These are phyloP conservation scores for Termitomyces bulborhizus DNA, from an alignment of 768 basidiomycete species.

Conservation along the genomic window DNA sequence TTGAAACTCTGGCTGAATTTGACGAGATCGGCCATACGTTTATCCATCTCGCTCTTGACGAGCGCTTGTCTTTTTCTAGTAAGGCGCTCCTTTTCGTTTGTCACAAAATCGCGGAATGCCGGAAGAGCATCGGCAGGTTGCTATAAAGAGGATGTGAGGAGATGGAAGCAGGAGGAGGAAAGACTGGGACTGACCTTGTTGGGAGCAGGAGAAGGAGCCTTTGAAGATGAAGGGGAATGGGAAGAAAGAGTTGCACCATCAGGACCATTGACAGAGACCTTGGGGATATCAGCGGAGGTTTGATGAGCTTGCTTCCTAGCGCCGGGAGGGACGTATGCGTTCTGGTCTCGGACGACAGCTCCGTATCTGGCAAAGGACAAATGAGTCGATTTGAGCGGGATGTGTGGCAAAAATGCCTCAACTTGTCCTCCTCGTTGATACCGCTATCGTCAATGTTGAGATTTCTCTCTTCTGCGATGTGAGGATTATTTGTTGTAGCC, in stretches of 20 bases:
- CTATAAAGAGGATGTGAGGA: conserved; percentile 22
- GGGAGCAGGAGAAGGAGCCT: conserved; percentile 62
- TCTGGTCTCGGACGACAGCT: conserved; percentile 81
- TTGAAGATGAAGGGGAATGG: conserved; percentile 41
- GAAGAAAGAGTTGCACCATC: conserved; percentile 50
- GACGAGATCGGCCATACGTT: conserved; percentile 86
- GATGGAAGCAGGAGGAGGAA: background rate
- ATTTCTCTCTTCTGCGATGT: conserved; percentile 86
- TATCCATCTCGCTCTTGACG: conserved; percentile 91
- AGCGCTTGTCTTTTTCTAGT: conserved; percentile 88
- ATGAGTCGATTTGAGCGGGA: conserved; percentile 6
- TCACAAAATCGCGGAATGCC: conserved; percentile 90
- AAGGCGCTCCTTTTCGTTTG: conserved; percentile 83
- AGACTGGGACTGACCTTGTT: conserved; percentile 39
- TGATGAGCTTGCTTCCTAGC: conserved; percentile 47
- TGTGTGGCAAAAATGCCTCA: conserved; percentile 20
- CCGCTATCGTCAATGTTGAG: conserved; percentile 61
- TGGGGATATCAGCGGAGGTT: conserved; percentile 49
- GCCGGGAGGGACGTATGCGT: conserved; percentile 93
- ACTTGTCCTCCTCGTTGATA: conserved; percentile 96
- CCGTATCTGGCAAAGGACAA: conserved; percentile 57
- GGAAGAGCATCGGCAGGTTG: conserved; percentile 71
- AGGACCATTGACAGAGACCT: conserved; percentile 73
- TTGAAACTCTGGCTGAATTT: conserved; percentile 95
- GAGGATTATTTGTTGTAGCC: conserved; percentile 66